A percentile compares a stretch with the other conserved stretches of the same genome.
These are phyloP conservation scores for Pichia kudriavzevii DNA, from an alignment of 1,139 yeast species.

Conservation along the genomic window DNA sequence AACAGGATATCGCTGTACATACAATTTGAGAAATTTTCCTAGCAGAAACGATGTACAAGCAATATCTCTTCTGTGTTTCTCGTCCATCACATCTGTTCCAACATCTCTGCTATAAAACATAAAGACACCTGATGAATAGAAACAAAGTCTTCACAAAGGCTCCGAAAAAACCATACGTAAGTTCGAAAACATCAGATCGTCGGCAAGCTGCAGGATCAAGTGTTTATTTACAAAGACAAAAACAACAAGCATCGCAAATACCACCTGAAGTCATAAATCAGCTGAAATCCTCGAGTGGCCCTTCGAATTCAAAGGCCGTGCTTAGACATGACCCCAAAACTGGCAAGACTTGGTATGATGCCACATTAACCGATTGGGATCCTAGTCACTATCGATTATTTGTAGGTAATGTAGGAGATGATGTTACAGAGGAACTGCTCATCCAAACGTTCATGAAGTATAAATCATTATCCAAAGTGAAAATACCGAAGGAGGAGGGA, in stretches of 20 bases:
- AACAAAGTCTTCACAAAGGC: not conserved
- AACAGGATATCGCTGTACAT: too few species aligned
- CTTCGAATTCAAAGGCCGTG: slow-evolving; percentile 8
- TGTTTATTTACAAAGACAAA: slow-evolving; percentile 31
- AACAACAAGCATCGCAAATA: slow-evolving; percentile 7
- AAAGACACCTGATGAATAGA: too few species aligned
- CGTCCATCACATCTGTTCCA: too few species aligned
- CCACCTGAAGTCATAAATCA: slow-evolving; percentile 5
- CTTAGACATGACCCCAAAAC: slow-evolving; percentile 19
- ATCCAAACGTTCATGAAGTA: slow-evolving; percentile 45
- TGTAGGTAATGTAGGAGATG: slow-evolving; percentile 68
- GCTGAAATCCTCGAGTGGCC: not conserved
- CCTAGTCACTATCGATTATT: slow-evolving; percentile 57
- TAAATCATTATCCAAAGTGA: slow-evolving; percentile 41
- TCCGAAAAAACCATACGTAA: slow-evolving; percentile 16
- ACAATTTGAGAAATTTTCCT: too few species aligned
- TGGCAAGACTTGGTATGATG: slow-evolving; percentile 42
- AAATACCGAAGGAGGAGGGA: slow-evolving; percentile 44
- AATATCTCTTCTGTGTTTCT: too few species aligned
- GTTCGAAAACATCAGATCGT: slow-evolving; percentile 44
- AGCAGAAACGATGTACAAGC: too few species aligned
- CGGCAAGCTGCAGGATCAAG: slow-evolving; percentile 42
- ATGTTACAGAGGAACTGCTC: slow-evolving; percentile 53
- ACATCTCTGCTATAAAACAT: too few species aligned
- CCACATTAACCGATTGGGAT: slow-evolving; percentile 35